These are phyloP conservation scores for Kodamaea nitidulidarum DNA, from an alignment of 805 yeast species.

Conservation along the genomic window DNA sequence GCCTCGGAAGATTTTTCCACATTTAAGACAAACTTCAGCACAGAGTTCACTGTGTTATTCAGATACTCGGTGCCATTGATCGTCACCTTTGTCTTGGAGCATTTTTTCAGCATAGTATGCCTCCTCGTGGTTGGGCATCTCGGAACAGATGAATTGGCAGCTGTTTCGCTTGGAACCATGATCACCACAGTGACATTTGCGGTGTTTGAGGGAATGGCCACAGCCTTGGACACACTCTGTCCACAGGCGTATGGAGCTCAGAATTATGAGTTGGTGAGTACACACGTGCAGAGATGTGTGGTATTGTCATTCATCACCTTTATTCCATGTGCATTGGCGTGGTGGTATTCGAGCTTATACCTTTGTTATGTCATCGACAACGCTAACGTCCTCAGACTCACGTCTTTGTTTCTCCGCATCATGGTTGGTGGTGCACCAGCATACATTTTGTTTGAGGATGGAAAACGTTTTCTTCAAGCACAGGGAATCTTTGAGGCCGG, in stretches of 20 bases:
- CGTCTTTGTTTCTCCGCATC: slow-evolving; percentile 32
- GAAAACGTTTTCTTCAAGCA: slow-evolving; percentile 41
- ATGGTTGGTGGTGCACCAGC: slow-evolving; percentile 40
- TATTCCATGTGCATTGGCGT: slow-evolving; percentile 36
- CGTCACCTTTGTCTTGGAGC: slow-evolving; percentile 41
- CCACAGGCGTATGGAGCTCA: slow-evolving; percentile 46
- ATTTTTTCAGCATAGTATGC: slow-evolving; percentile 40
- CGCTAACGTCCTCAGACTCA: slow-evolving; percentile 31
- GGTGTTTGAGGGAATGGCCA: slow-evolving; percentile 44
- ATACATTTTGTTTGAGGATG: slow-evolving; percentile 40
- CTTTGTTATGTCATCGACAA: slow-evolving; percentile 30
- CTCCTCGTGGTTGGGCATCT: slow-evolving; percentile 43
- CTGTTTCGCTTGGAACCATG: slow-evolving; percentile 44
- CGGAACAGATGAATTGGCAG: slow-evolving; percentile 43
- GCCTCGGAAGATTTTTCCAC: slow-evolving; percentile 29
- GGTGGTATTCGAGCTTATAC: slow-evolving; percentile 36
- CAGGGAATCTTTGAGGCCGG: slow-evolving; percentile 48
- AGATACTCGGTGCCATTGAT: slow-evolving; percentile 38
- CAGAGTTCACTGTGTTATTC: slow-evolving; percentile 26
- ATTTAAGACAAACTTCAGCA: slow-evolving; percentile 23
- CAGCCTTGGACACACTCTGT: slow-evolving; percentile 42
- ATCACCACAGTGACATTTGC: slow-evolving; percentile 43
- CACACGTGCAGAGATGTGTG: slow-evolving; percentile 37
- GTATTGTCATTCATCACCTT: slow-evolving; percentile 30
- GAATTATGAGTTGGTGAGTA: slow-evolving; percentile 33